Evolutionary conservation across 192 early-diverging fungal genomes (phyloP).

Genomic region (Coemansia sp.): DNA sequence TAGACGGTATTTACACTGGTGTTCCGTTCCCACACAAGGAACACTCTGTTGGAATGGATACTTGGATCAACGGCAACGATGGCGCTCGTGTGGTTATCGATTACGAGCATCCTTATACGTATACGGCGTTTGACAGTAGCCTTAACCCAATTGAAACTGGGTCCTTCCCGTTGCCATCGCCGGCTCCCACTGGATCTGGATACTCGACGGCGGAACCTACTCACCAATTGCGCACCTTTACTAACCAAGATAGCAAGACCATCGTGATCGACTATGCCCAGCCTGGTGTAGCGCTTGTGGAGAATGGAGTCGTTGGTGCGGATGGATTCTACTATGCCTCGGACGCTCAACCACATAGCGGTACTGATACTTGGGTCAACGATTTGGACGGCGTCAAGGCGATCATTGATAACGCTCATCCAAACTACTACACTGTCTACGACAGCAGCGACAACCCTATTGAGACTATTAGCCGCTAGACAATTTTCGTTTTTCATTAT

Average conservation of each 20-base stretch:
- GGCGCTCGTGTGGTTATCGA: constrained; percentile 19
- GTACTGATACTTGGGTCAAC: constrained; percentile 40
- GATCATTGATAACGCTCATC: constrained; percentile 28
- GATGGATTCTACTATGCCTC: constrained; percentile 36
- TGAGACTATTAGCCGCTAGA: not conserved
- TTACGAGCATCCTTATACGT: constrained; percentile 11
- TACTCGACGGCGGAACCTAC: not conserved
- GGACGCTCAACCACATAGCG: not conserved
- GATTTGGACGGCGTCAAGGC: constrained; percentile 23
- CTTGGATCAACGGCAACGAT: constrained; percentile 16
- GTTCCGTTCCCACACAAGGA: not conserved
- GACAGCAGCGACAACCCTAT: constrained; percentile 19
- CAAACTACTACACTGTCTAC: constrained; percentile 37
- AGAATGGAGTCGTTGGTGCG: constrained; percentile 4
- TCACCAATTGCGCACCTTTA: constrained; percentile 42
- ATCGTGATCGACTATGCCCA: constrained; percentile 37
- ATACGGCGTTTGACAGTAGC: constrained; percentile 15
- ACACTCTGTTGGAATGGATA: constrained; percentile 11
- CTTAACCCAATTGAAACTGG: constrained; percentile 19
- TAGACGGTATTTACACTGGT: constrained; percentile 21
- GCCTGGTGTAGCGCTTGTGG: constrained; percentile 17
- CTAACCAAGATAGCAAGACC: constrained; percentile 21
- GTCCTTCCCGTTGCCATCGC: not conserved
- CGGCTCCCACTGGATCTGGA: not conserved
- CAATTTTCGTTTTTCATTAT: not conserved